These are phyloP conservation scores for Russula brevipes DNA, from an alignment of 768 basidiomycete species.

Conservation along the genomic window DNA sequence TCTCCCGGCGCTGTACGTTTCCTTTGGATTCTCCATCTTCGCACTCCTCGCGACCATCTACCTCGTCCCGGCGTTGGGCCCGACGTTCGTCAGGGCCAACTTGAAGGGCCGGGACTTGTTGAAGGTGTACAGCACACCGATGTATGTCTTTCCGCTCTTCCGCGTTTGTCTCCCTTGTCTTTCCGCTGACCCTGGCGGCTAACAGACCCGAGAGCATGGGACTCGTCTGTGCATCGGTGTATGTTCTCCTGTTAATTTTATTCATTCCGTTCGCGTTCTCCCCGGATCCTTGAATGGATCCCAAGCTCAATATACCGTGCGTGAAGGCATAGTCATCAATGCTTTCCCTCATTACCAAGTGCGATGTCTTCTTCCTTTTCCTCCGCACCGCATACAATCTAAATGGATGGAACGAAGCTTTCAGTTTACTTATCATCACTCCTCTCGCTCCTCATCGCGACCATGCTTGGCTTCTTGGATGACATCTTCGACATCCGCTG, in stretches of 20 bases:
- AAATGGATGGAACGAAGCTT: conserved; percentile 46
- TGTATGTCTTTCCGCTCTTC: conserved; percentile 42
- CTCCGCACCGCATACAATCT: neutral
- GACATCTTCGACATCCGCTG: conserved; percentile 98
- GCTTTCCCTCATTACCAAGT: conserved; percentile 81
- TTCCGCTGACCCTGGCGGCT: neutral
- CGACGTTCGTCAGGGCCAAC: conserved; percentile 73
- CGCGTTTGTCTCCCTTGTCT: neutral
- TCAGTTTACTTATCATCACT: conserved; percentile 90
- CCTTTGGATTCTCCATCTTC: conserved; percentile 77
- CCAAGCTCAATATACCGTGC: conserved; percentile 36
- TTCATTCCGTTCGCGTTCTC: conserved; percentile 97
- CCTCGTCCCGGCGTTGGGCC: conserved; percentile 78
- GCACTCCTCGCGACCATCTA: conserved; percentile 73
- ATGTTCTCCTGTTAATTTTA: conserved; percentile 79
- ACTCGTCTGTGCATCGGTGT: conserved; percentile 83
- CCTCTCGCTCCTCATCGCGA: conserved; percentile 87
- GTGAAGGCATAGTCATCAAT: conserved; percentile 58
- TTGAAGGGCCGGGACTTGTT: conserved; percentile 84
- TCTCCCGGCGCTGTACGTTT: conserved; percentile 69
- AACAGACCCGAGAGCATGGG: conserved; percentile 90
- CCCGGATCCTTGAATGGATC: conserved; percentile 48
- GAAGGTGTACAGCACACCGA: conserved; percentile 69
- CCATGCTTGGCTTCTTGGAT: conserved; percentile 91
- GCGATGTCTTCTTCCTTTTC: conserved; percentile 26